Evolutionary conservation across 768 basidiomycete genomes (phyloP).

Genomic region (Hygrocybe punicea): DNA sequence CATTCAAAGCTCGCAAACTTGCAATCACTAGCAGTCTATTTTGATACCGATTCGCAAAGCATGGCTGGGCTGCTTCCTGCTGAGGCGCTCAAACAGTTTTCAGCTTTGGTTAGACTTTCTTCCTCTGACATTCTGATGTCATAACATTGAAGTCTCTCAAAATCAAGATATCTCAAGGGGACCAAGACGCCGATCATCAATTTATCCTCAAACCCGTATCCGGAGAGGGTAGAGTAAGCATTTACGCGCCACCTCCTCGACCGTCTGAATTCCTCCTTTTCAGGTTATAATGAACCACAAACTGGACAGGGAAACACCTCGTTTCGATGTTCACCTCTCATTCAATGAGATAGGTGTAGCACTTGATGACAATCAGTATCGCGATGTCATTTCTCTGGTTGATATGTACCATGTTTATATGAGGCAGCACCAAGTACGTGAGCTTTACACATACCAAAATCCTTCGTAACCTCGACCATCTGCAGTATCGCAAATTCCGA

Average conservation of each 20-base stretch:
- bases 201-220: slow-evolving; percentile 95
- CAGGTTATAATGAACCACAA: slow-evolving; percentile 83
- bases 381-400: slow-evolving; percentile 85
- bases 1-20: slow-evolving; percentile 70
- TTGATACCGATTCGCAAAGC: slow-evolving; percentile 86
- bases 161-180: slow-evolving; percentile 43
- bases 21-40: slow-evolving; percentile 86
- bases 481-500: slow-evolving; percentile 79
- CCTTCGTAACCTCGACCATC: slow-evolving; percentile 12
- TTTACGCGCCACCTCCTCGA: slow-evolving; percentile 6
- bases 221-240: slow-evolving; percentile 81
- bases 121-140: neutral
- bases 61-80: slow-evolving; percentile 62
- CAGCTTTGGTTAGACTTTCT: slow-evolving; percentile 59
- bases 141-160: neutral
- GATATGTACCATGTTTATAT: slow-evolving; percentile 97
- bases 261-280: slow-evolving; percentile 2
- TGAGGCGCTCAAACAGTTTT: slow-evolving; percentile 73
- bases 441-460: neutral
- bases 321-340: slow-evolving; percentile 79
- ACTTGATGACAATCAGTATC: slow-evolving; percentile 91
- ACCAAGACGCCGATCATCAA: slow-evolving; percentile 68
- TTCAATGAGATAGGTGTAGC: slow-evolving; percentile 93
- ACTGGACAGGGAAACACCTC: slow-evolving; percentile 68
- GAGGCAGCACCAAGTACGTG: slow-evolving; percentile 69